Conservation (phyloP, 306 rosid species). For the Echinosophora koreensis region DNA sequence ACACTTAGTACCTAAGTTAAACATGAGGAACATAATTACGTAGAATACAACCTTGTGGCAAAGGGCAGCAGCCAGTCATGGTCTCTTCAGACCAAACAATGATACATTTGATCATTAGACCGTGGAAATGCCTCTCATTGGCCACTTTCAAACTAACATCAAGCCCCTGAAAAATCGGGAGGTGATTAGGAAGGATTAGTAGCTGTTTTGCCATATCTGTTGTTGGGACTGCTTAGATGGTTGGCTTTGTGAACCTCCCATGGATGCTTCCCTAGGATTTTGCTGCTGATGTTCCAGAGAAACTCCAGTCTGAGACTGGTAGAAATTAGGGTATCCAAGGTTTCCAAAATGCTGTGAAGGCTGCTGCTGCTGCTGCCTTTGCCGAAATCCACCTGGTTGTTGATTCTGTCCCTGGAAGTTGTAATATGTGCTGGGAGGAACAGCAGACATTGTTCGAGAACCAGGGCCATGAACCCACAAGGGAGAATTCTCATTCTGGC, state of each 20-base stretch:
- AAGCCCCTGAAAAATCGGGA: conserved; percentile 61
- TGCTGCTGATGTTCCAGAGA: conserved; percentile 84
- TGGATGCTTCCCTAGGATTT: conserved; percentile 69
- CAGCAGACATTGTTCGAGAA: conserved; percentile 83
- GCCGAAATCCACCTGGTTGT: conserved; percentile 81
- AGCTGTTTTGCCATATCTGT: conserved; percentile 90
- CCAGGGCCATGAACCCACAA: conserved; percentile 95
- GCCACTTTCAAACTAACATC: conserved; percentile 65
- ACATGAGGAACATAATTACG: conserved; percentile 55
- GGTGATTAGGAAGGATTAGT: conserved; percentile 63
- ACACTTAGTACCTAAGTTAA: conserved; percentile 78
- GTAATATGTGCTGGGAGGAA: conserved; percentile 80
- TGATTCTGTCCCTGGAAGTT: conserved; percentile 88
- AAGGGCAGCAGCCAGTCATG: conserved; percentile 73
- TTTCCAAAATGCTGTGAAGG: conserved; percentile 79
- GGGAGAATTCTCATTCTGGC: conserved; percentile 81
- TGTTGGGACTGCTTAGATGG: conserved; percentile 88
- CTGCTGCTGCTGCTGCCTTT: conserved; percentile 91
- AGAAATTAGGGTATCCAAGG: conserved; percentile 77
- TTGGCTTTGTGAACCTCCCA: conserved; percentile 76
- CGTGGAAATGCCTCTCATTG: conserved; percentile 58
- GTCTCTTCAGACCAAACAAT: conserved; percentile 70
- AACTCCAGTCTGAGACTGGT: conserved; percentile 80
- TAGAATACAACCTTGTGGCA: conserved; percentile 81
- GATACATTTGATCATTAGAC: conserved; percentile 58